Conservation (phyloP, 805 yeast genomes). For the Cyberlindnera maclurae region DNA sequence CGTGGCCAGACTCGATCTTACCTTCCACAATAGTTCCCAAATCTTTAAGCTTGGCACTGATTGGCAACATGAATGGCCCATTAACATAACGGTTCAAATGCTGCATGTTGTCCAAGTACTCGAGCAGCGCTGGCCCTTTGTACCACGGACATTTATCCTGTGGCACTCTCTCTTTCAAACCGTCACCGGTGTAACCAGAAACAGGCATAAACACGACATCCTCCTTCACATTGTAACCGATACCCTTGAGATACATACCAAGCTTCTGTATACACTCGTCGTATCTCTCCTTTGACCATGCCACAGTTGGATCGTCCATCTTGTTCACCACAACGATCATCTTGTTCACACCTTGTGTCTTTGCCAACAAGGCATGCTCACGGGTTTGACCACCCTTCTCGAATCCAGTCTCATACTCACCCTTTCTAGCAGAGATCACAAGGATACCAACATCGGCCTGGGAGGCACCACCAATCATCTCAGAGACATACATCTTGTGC, state of each 20-base stretch:
- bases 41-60: constrained; percentile 91
- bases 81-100: constrained; percentile 79
- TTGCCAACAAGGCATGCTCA: constrained; percentile 95
- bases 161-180: constrained; percentile 79
- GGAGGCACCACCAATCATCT: constrained; percentile 99
- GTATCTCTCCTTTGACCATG: constrained; percentile 93
- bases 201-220: constrained; percentile 94
- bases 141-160: constrained; percentile 84
- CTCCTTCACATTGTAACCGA: constrained; percentile 79
- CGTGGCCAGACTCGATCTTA: constrained; percentile 92
- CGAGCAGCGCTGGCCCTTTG: constrained; percentile 84
- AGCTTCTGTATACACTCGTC: constrained; percentile 90
- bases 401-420: constrained; percentile 98
- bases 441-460: constrained; percentile 98
- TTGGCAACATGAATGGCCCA: constrained; percentile 97
- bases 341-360: constrained; percentile 96
- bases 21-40: constrained; percentile 98
- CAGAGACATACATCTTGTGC: constrained; percentile 97
- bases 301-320: constrained; percentile 98
- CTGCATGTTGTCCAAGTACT: constrained; percentile 78
- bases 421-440: constrained; percentile 97
- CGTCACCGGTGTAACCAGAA: constrained; percentile 96
- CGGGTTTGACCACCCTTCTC: constrained; percentile 99
- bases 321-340: constrained; percentile 91
- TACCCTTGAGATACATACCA: constrained; percentile 69